Conservation (phyloP, 306 rosid species). For the Prunus kanzakura region DNA sequence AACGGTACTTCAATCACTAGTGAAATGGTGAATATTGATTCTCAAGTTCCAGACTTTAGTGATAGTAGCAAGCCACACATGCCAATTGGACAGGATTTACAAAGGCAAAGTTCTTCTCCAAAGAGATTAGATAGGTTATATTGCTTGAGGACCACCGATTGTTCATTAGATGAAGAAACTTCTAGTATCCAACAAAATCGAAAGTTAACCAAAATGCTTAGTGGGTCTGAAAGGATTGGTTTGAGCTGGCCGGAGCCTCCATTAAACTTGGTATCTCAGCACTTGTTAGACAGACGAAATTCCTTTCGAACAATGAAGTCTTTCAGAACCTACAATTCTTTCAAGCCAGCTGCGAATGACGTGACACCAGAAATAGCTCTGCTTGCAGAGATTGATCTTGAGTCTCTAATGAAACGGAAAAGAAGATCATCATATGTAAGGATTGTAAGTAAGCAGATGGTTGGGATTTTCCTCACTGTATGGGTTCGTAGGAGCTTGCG, state of each 20-base stretch:
- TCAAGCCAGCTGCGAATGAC: slow-evolving; percentile 53
- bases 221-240: slow-evolving; percentile 81
- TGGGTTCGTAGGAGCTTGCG: slow-evolving; percentile 92
- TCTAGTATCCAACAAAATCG: slow-evolving; percentile 32
- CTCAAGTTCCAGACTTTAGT: slow-evolving; percentile 36
- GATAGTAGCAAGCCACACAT: slow-evolving; percentile 29
- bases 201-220: slow-evolving; percentile 60
- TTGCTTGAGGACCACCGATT: slow-evolving; percentile 45
- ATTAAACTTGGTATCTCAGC: slow-evolving; percentile 51
- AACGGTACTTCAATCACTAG: slow-evolving; percentile 20
- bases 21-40: slow-evolving; percentile 19
- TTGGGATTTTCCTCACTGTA: slow-evolving; percentile 77
- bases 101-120: slow-evolving; percentile 48
- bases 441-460: slow-evolving; percentile 96
- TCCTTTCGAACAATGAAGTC: slow-evolving; percentile 52
- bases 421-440: slow-evolving; percentile 68
- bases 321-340: slow-evolving; percentile 44
- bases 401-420: slow-evolving; percentile 72
- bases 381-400: slow-evolving; percentile 76
- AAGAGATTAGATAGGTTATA: slow-evolving; percentile 65
- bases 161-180: slow-evolving; percentile 25
- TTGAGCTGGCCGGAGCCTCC: slow-evolving; percentile 94
- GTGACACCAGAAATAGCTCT: slow-evolving; percentile 39
- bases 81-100: slow-evolving; percentile 30
- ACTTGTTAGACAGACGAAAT: slow-evolving; percentile 46